Conservation (phyloP, 305 asterid species). For the Fraxinus sp. region DNA sequence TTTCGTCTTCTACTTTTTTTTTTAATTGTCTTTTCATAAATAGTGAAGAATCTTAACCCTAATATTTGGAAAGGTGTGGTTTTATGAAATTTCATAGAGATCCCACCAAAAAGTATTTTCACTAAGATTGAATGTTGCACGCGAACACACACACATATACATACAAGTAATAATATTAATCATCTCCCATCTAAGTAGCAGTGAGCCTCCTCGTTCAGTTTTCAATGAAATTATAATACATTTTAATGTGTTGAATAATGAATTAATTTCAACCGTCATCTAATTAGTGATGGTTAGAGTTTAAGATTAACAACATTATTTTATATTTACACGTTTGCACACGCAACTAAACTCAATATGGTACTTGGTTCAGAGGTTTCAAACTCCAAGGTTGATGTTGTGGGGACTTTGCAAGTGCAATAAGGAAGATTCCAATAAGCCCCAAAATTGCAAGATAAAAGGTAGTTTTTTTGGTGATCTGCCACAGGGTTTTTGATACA, state of each 20-base stretch:
- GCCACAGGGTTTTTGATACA: neutral
- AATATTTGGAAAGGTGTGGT: neutral
- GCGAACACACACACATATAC: neutral
- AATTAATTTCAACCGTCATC: neutral
- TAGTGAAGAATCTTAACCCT: neutral
- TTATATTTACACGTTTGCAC: neutral
- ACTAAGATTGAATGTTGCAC: neutral
- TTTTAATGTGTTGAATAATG: neutral
- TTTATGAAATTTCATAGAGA: neutral
- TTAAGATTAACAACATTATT: neutral
- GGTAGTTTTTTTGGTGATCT: slow-evolving; percentile 7
- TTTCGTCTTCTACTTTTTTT: neutral
- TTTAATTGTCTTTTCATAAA: neutral
- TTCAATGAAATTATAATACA: neutral
- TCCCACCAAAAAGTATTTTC: neutral
- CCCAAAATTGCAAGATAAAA: neutral
- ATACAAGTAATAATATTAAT: neutral
- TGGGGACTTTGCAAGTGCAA: slow-evolving; percentile 7
- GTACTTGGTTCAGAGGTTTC: neutral
- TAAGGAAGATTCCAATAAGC: neutral
- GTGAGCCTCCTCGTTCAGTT: neutral
- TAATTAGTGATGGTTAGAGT: neutral
- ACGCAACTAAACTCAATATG: neutral
- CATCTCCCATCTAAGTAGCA: neutral
- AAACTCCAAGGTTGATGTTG: slow-evolving; percentile 22